Percentiles rank a stretch among this genome's conserved stretches.
Conservation (phyloP, 2,329 filamentous ascomycete species). For the Lachnellula suecica region DNA sequence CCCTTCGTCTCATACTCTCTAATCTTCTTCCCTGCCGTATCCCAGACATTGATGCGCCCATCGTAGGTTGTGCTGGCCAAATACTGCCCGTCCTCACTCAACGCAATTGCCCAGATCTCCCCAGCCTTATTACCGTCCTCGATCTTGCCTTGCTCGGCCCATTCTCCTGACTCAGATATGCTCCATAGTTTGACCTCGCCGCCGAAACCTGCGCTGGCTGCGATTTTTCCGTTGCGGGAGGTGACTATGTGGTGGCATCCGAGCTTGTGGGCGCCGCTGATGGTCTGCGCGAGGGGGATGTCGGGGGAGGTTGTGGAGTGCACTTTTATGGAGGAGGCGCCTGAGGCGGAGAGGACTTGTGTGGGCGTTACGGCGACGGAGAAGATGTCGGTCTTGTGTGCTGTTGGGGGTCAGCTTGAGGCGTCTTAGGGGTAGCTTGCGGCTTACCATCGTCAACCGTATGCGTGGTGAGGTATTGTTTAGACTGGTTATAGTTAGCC, state of each 20-base stretch:
- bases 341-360: conserved; percentile 79
- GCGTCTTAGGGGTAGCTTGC: conserved; percentile 15
- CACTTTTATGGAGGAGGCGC: conserved; percentile 77
- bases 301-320: conserved; percentile 71
- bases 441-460: conserved; percentile 79
- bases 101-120: conserved; percentile 82
- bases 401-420: conserved; percentile 44
- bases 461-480: conserved; percentile 95
- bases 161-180: conserved; percentile 57
- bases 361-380: conserved; percentile 73
- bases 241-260: conserved; percentile 89
- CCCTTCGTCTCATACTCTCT: conserved; percentile 88
- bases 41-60: conserved; percentile 88
- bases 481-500: conserved; percentile 64
- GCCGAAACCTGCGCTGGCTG: conserved; percentile 84
- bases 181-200: conserved; percentile 87
- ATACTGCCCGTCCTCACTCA: conserved; percentile 81
- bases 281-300: conserved; percentile 76
- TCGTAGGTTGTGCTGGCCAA: conserved; percentile 87
- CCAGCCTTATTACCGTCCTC: conserved; percentile 58
- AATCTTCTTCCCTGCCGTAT: conserved; percentile 63
- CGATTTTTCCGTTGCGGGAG: conserved; percentile 65
- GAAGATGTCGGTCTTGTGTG: conserved; percentile 83
- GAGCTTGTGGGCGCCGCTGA: conserved; percentile 78
- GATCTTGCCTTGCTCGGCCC: conserved; percentile 49